Percentiles rank a stretch among this genome's conserved stretches.
Evolutionary conservation across 768 basidiomycete genomes (phyloP).

Genomic region (Terana coerulea): DNA sequence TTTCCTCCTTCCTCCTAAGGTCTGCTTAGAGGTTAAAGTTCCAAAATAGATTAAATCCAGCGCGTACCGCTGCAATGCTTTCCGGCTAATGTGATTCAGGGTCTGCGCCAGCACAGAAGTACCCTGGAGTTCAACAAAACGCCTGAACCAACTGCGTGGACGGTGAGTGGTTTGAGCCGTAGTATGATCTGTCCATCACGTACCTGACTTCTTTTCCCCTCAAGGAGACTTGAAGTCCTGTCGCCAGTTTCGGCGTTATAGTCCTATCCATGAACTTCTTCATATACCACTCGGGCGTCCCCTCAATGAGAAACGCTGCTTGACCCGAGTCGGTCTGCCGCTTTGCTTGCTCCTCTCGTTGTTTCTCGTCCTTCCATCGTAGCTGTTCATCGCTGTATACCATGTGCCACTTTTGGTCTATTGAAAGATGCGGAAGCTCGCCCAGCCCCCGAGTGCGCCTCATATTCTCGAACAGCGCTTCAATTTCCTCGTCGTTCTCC

Average conservation of each 20-base stretch:
- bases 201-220: constrained; percentile 81
- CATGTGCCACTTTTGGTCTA: constrained; percentile 91
- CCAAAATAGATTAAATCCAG: constrained; percentile 7
- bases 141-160: constrained; percentile 68
- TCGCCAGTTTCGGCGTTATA: constrained; percentile 77
- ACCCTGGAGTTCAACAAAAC: constrained; percentile 75
- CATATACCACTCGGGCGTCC: constrained; percentile 91
- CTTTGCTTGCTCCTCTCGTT: constrained; percentile 56
- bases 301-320: constrained; percentile 48
- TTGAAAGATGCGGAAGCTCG: constrained; percentile 53
- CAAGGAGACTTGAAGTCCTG: constrained; percentile 69
- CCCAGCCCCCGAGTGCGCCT: constrained; percentile 64
- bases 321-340: constrained; percentile 60
- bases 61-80: constrained; percentile 57
- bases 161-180: not conserved
- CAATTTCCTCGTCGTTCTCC: constrained; percentile 70
- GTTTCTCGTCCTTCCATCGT: constrained; percentile 71
- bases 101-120: constrained; percentile 80
- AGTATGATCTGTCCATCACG: constrained; percentile 19
- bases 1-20: constrained; percentile 50
- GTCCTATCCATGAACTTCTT: constrained; percentile 85
- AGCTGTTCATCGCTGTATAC: constrained; percentile 80
- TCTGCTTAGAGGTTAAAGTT: constrained; percentile 28
- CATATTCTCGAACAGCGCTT: constrained; percentile 76
- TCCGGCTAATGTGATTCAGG: constrained; percentile 71